Percentiles rank a stretch among this genome's conserved stretches.
Conservation (phyloP, 2,329 filamentous ascomycete genomes). For the Apiospora rasikravindrae region DNA sequence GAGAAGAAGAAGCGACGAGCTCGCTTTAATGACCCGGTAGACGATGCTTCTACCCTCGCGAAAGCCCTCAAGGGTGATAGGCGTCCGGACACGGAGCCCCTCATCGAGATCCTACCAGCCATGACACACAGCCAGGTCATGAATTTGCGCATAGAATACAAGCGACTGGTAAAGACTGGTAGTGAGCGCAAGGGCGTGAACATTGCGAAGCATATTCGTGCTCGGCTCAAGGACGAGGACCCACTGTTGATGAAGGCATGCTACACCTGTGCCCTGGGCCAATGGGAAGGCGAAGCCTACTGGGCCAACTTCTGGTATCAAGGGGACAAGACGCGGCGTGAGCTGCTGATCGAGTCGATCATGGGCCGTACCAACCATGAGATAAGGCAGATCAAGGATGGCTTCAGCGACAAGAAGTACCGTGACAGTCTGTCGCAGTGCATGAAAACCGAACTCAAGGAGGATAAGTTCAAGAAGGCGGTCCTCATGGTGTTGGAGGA, state of each 20-base stretch:
- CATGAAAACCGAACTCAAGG: conserved; percentile 91
- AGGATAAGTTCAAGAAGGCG: conserved; percentile 94
- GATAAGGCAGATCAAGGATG: conserved; percentile 82
- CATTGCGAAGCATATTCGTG: conserved; percentile 83
- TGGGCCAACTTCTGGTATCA: conserved; percentile 99
- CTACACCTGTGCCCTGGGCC: conserved; percentile 86
- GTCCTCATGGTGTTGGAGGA: conserved; percentile 85
- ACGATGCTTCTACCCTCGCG: conserved; percentile 78
- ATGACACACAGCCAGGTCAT: conserved; percentile 88
- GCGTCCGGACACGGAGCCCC: conserved; percentile 68
- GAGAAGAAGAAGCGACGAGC: conserved; percentile 62
- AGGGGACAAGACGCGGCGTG: conserved; percentile 79
- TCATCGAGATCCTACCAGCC: conserved; percentile 84
- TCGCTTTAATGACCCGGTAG: conserved; percentile 83
- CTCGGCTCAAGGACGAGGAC: conserved; percentile 74
- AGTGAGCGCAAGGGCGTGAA: conserved; percentile 78
- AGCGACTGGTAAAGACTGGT: conserved; percentile 83
- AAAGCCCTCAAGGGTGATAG: conserved; percentile 73
- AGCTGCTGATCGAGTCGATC: conserved; percentile 89
- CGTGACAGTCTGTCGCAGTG: conserved; percentile 78
- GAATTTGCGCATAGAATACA: conserved; percentile 87
- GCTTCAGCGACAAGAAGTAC: conserved; percentile 93
- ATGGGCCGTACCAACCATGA: conserved; percentile 92
- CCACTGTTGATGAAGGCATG: conserved; percentile 86
- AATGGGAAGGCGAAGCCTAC: conserved; percentile 92